Percentiles rank a stretch among this genome's conserved stretches.
These are phyloP conservation scores for Melanomma pulvis-pyrius DNA, from an alignment of 495 filamentous ascomycete species.

Conservation along the genomic window DNA sequence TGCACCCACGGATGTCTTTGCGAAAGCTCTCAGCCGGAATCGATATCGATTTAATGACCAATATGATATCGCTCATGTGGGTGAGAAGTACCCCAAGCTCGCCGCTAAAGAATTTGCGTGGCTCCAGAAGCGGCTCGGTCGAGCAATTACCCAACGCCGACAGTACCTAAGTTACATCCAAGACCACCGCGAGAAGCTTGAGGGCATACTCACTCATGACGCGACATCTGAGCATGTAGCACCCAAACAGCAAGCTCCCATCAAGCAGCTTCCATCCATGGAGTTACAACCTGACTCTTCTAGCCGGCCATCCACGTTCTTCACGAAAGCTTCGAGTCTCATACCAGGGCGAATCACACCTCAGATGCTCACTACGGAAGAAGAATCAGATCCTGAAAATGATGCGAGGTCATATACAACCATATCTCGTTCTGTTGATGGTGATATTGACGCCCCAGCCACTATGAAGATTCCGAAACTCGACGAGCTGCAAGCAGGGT, in stretches of 20 bases:
- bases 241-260: background rate
- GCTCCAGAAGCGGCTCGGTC: slow-evolving; percentile 38
- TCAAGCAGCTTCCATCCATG: background rate
- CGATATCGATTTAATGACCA: slow-evolving; percentile 31
- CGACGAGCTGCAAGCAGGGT: background rate
- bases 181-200: slow-evolving; percentile 35
- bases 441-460: background rate
- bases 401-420: slow-evolving; percentile 24
- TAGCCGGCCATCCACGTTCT: slow-evolving; percentile 17
- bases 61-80: slow-evolving; percentile 38
- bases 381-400: slow-evolving; percentile 10
- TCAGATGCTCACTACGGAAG: slow-evolving; percentile 9
- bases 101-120: background rate
- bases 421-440: slow-evolving; percentile 17
- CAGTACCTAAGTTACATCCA: slow-evolving; percentile 43
- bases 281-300: background rate
- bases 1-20: slow-evolving; percentile 25
- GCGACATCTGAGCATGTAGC: background rate
- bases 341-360: slow-evolving; percentile 5
- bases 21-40: slow-evolving; percentile 26
- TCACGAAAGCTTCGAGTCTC: slow-evolving; percentile 25
- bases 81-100: slow-evolving; percentile 34
- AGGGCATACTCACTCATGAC: background rate
- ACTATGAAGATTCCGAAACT: slow-evolving; percentile 20
- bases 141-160: slow-evolving; percentile 43